A percentile compares a stretch with the other conserved stretches of the same genome.
These are phyloP conservation scores for Nevesoporus exiguus DNA, from an alignment of 768 basidiomycete genomes.

Conservation along the genomic window DNA sequence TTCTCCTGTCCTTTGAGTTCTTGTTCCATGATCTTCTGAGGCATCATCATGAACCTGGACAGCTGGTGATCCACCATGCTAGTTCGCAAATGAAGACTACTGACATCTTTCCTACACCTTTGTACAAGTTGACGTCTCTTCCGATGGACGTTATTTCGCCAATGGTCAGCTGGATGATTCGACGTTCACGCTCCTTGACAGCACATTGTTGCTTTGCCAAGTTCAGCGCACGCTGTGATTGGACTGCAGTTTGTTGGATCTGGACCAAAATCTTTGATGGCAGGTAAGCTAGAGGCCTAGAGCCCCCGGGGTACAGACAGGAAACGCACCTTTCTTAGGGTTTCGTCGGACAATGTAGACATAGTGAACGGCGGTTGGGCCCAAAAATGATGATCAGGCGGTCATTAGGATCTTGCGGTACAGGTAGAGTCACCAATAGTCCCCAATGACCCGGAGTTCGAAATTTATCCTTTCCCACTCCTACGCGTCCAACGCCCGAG, in stretches of 20 bases:
- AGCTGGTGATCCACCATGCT: neutral
- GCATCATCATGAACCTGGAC: conserved; percentile 85
- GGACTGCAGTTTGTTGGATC: conserved; percentile 87
- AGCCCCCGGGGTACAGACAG: neutral
- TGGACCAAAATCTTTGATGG: conserved; percentile 76
- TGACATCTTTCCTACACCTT: conserved; percentile 95
- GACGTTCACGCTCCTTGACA: conserved; percentile 83
- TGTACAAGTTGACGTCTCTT: conserved; percentile 80
- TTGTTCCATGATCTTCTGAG: conserved; percentile 72
- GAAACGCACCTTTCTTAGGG: conserved; percentile 64
- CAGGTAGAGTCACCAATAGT: neutral
- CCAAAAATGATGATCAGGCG: conserved; percentile 4
- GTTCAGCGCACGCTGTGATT: conserved; percentile 77
- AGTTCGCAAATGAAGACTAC: neutral
- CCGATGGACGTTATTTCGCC: conserved; percentile 73
- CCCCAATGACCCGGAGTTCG: conserved; percentile 29
- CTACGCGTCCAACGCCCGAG: conserved; percentile 20
- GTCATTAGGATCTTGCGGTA: conserved; percentile 8
- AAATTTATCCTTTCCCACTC: conserved; percentile 26
- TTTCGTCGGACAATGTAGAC: conserved; percentile 71
- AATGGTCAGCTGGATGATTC: conserved; percentile 86
- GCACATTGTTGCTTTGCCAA: conserved; percentile 71
- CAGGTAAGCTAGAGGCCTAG: conserved; percentile 22
- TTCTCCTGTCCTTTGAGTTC: conserved; percentile 77
- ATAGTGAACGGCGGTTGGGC: conserved; percentile 29